A percentile compares a stretch with the other conserved stretches of the same genome.
These are phyloP conservation scores for Cytospora piceae DNA, from an alignment of 2,329 filamentous ascomycete genomes.

Conservation along the genomic window DNA sequence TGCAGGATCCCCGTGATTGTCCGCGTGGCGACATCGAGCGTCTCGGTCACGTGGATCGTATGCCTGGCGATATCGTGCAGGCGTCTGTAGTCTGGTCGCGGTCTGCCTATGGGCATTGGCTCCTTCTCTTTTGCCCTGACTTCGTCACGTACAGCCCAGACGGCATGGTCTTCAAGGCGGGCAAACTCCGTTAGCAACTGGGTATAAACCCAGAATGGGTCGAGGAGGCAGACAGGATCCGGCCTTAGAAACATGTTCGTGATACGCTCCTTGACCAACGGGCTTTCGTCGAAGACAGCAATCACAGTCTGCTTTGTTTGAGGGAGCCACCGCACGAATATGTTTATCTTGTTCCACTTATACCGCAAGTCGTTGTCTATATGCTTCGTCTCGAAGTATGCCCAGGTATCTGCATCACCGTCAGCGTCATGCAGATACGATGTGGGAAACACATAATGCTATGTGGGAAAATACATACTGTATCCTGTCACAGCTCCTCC, in stretches of 20 bases:
- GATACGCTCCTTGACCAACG: neutral
- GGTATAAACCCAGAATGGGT: slow-evolving; percentile 44
- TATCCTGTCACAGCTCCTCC: too few species aligned
- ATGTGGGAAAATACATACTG: too few species aligned
- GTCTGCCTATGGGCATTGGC: neutral
- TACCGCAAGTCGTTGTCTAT: neutral
- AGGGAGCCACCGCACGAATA: neutral
- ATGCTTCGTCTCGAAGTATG: slow-evolving; percentile 10
- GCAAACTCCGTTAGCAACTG: slow-evolving; percentile 39
- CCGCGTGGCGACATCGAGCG: slow-evolving; percentile 42
- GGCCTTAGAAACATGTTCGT: neutral
- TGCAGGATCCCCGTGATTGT: slow-evolving; percentile 40
- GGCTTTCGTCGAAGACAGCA: neutral
- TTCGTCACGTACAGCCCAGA: slow-evolving; percentile 45
- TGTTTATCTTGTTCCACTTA: slow-evolving; percentile 1
- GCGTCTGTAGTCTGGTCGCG: slow-evolving; percentile 39
- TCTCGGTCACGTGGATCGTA: slow-evolving; percentile 49
- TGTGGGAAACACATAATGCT: too few species aligned
- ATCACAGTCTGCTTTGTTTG: neutral
- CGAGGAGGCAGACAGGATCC: neutral
- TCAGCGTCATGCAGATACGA: neutral
- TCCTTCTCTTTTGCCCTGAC: slow-evolving; percentile 41
- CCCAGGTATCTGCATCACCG: slow-evolving; percentile 1
- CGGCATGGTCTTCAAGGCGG: slow-evolving; percentile 39
- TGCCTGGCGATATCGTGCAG: slow-evolving; percentile 50